Conservation (phyloP, 106 monocot species). For the Iris macrosiphon region DNA sequence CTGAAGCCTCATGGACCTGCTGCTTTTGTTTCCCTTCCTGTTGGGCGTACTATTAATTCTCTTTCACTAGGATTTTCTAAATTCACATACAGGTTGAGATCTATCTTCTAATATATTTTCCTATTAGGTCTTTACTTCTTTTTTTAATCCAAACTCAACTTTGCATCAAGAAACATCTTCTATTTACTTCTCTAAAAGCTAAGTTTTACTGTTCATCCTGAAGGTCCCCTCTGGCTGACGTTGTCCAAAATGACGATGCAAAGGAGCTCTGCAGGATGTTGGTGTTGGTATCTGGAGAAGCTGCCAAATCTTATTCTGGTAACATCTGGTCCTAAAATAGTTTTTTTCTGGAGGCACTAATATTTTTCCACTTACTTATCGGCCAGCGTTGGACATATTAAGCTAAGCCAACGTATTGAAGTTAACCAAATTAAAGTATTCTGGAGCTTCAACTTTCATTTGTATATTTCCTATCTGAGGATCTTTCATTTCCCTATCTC, state of each 20-base stretch:
- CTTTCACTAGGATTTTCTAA: slow-evolving; percentile 36
- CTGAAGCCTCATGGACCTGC: slow-evolving; percentile 29
- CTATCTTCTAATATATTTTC: slow-evolving; percentile 8
- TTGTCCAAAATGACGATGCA: slow-evolving; percentile 73
- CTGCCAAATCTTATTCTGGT: slow-evolving; percentile 53
- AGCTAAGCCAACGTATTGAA: too few species aligned
- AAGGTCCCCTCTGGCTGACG: slow-evolving; percentile 83
- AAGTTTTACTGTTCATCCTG: slow-evolving; percentile 3
- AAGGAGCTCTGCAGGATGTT: slow-evolving; percentile 90
- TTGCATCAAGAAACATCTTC: background rate
- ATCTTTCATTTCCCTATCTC: too few species aligned
- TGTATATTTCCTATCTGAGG: too few species aligned
- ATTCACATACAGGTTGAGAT: slow-evolving; percentile 67
- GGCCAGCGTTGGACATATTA: too few species aligned
- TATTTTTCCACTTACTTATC: too few species aligned
- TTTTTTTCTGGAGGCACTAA: too few species aligned
- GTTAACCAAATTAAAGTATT: too few species aligned
- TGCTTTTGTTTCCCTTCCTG: slow-evolving; percentile 41
- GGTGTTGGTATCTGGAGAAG: slow-evolving; percentile 64
- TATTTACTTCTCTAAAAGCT: background rate
- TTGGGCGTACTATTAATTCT: slow-evolving; percentile 22
- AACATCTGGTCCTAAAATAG: slow-evolving; percentile 1
- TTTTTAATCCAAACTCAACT: background rate
- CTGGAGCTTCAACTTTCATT: too few species aligned
- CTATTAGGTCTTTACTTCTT: background rate